phyloP scores from a whole-genome alignment of 1,139 yeast species.

The Debaryomycetaceae sp. region DNA sequence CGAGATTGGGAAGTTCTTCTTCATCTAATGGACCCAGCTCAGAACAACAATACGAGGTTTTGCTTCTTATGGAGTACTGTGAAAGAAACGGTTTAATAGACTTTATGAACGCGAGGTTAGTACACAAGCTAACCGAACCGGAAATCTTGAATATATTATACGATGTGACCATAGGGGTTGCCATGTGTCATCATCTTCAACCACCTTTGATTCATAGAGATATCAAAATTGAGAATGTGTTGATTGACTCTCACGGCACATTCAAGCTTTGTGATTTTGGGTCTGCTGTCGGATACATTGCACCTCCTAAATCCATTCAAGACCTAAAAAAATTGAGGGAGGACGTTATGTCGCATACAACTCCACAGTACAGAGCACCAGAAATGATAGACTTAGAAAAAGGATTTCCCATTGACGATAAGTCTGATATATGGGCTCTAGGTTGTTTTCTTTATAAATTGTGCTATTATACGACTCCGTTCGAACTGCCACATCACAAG shows the following conservation, averaged over 20 bases:
- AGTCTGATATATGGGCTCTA: constrained; percentile 80
- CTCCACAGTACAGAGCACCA: constrained; percentile 80
- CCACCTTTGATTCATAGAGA: constrained; percentile 81
- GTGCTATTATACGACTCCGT: constrained; percentile 80
- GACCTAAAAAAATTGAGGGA: constrained; percentile 60
- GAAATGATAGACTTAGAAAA: constrained; percentile 76
- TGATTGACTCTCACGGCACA: constrained; percentile 52
- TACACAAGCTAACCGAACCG: constrained; percentile 73
- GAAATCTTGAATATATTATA: constrained; percentile 82
- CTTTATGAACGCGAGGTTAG: constrained; percentile 88
- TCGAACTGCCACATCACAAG: constrained; percentile 58
- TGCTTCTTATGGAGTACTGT: constrained; percentile 90
- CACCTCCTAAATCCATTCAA: constrained; percentile 63
- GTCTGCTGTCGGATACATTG: constrained; percentile 57
- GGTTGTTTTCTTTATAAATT: constrained; percentile 75
- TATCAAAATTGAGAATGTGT: constrained; percentile 74
- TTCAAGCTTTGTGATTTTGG: constrained; percentile 80
- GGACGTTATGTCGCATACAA: constrained; percentile 71
- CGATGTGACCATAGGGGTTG: constrained; percentile 79
- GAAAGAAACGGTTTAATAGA: constrained; percentile 83
- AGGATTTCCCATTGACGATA: constrained; percentile 68
- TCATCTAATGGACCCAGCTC: constrained; percentile 6
- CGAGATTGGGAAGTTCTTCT: constrained; percentile 40
- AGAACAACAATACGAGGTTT: constrained; percentile 72
- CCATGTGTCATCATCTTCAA: constrained; percentile 79